Conservation (phyloP, 768 basidiomycete species). For the Suillus subalutaceus region DNA sequence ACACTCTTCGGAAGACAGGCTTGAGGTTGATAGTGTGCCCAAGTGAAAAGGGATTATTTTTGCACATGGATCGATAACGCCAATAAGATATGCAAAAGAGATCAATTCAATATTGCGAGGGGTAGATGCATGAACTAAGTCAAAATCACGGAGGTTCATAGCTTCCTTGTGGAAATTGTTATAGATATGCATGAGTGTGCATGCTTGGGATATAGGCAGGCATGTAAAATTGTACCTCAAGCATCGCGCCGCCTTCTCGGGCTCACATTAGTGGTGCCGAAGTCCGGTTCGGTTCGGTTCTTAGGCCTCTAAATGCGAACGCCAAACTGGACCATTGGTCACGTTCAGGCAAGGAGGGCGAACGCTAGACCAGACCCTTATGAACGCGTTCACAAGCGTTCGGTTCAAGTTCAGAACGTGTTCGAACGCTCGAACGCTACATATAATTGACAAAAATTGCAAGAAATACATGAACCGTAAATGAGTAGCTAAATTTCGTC, state of each 20-base stretch:
- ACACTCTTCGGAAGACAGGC: neutral
- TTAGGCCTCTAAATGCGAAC: too few relatives aligned
- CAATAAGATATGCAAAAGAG: neutral
- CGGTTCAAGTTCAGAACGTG: too few relatives aligned
- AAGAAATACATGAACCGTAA: too few relatives aligned
- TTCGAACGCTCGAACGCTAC: too few relatives aligned
- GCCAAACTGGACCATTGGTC: too few relatives aligned
- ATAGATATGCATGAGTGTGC: too few relatives aligned
- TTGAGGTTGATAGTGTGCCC: neutral
- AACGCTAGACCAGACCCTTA: too few relatives aligned
- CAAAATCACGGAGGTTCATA: neutral
- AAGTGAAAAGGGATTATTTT: neutral
- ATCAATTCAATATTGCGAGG: neutral
- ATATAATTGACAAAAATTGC: too few relatives aligned
- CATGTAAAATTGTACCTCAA: neutral
- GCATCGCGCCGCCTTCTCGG: neutral
- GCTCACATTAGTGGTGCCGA: neutral
- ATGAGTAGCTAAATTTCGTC: too few relatives aligned
- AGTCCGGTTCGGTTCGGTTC: too few relatives aligned
- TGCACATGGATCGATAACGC: neutral
- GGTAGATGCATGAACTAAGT: neutral
- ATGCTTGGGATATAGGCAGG: neutral
- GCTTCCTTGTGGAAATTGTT: neutral
- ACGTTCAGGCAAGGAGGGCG: too few relatives aligned
- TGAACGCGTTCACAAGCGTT: too few relatives aligned